Conservation (phyloP, 179 eudicot species). For the Silene noctiflora region DNA sequence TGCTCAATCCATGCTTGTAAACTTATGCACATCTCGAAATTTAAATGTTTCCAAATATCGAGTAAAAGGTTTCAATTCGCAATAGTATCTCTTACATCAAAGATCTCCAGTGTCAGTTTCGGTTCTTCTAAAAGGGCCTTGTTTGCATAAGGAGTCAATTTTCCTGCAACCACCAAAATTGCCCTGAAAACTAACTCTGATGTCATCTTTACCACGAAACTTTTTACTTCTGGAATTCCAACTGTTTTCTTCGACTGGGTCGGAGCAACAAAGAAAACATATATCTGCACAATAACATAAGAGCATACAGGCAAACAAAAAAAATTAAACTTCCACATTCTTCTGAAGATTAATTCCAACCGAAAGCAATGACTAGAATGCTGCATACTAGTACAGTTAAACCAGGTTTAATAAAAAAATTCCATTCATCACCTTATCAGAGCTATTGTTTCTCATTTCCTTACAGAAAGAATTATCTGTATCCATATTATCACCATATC, state of each 20-base stretch:
- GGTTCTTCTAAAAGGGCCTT: constrained; percentile 42
- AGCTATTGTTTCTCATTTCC: constrained; percentile 41
- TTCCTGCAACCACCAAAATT: constrained; percentile 59
- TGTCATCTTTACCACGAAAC: constrained; percentile 52
- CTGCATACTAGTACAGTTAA: neutral
- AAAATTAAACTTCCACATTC: no score
- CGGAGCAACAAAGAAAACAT: constrained; percentile 52
- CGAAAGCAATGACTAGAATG: neutral
- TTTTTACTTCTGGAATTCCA: constrained; percentile 63
- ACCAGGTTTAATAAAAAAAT: neutral
- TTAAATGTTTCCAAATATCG: neutral
- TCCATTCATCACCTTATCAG: constrained; percentile 33
- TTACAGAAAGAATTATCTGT: constrained; percentile 57
- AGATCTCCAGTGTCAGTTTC: constrained; percentile 59
- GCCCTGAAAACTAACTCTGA: constrained; percentile 53
- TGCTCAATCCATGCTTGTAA: neutral
- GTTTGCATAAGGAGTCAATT: constrained; percentile 65
- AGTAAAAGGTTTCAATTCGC: no score
- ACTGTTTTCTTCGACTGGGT: constrained; percentile 46
- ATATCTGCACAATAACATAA: constrained; percentile 42
- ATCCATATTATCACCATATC: constrained; percentile 52
- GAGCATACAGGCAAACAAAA: no score
- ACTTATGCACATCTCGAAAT: neutral
- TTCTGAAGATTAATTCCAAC: neutral
- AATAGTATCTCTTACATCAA: constrained; percentile 45